phyloP scores from a whole-genome alignment of 805 yeast genomes.

The Ogataea nakhonphanomensis region DNA sequence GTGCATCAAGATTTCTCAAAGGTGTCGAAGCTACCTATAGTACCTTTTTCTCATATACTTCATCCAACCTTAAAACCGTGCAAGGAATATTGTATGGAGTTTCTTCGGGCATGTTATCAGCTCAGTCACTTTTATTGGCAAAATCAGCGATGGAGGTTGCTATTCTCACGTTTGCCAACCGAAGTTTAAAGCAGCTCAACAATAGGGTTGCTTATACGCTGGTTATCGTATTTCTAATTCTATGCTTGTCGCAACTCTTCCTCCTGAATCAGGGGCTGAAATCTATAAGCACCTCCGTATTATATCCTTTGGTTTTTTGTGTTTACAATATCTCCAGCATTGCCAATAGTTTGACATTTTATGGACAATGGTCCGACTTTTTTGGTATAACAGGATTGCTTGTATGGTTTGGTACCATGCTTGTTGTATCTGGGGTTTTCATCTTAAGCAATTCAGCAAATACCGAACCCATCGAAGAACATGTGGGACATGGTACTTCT shows the following conservation, averaged over 20 bases:
- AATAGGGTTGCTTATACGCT: constrained; percentile 47
- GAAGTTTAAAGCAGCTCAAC: constrained; percentile 31
- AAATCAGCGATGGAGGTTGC: constrained; percentile 75
- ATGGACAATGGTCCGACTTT: constrained; percentile 46
- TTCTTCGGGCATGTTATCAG: constrained; percentile 73
- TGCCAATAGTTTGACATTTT: constrained; percentile 60
- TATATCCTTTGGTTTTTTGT: constrained; percentile 84
- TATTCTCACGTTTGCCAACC: constrained; percentile 40
- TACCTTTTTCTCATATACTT: constrained; percentile 12
- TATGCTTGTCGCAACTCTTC: constrained; percentile 69
- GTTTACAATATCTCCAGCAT: constrained; percentile 71
- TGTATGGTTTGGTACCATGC: constrained; percentile 44
- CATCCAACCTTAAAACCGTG: constrained; percentile 26
- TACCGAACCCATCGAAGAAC: constrained; percentile 3
- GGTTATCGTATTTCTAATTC: constrained; percentile 49
- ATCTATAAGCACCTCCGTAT: constrained; percentile 66
- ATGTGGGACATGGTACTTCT: constrained; percentile 5
- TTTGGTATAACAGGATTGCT: constrained; percentile 34
- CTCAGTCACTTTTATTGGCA: constrained; percentile 83
- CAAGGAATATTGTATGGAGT: constrained; percentile 66
- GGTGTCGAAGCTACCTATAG: neutral
- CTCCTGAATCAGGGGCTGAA: constrained; percentile 72
- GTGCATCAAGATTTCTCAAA: no score
- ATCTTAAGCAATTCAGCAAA: constrained; percentile 54
- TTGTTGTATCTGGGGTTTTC: constrained; percentile 66